Evolutionary conservation across 768 basidiomycete species (phyloP).

Genomic region (Fomitopsis pulvina): DNA sequence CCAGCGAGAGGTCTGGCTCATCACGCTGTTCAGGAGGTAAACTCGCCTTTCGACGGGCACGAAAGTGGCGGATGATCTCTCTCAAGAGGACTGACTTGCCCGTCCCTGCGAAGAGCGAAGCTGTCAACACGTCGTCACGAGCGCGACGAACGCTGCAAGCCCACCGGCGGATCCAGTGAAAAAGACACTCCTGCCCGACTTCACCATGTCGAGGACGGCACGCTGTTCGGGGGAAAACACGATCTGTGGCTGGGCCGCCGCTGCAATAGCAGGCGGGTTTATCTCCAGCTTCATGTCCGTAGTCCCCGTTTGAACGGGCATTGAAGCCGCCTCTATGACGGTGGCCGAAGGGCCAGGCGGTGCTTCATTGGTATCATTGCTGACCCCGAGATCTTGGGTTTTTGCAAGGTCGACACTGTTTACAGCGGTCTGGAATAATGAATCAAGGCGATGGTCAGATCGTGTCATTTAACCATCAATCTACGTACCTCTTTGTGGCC

Average conservation of each 20-base stretch:
- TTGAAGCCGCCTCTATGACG: too few species aligned
- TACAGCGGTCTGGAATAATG: too few species aligned
- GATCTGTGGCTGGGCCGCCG: background rate
- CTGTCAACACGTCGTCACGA: background rate
- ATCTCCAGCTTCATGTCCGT: too few species aligned
- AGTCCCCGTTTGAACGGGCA: too few species aligned
- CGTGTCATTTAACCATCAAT: too few species aligned
- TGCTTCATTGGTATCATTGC: too few species aligned
- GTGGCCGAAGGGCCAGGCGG: too few species aligned
- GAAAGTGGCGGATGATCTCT: constrained; percentile 55
- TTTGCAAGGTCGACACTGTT: too few species aligned
- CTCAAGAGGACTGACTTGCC: constrained; percentile 81
- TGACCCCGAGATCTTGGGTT: too few species aligned
- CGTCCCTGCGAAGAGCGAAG: constrained; percentile 48
- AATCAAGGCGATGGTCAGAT: too few species aligned
- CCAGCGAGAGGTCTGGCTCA: constrained; percentile 27
- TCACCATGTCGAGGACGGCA: constrained; percentile 44
- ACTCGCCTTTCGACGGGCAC: constrained; percentile 24
- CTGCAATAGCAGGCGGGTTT: background rate
- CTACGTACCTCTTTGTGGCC: too few species aligned
- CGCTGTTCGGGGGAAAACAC: constrained; percentile 47
- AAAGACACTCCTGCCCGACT: constrained; percentile 61
- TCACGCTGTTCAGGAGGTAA: too few species aligned
- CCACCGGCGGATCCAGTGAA: constrained; percentile 83
- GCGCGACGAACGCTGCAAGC: constrained; percentile 3